Percentiles rank a stretch among this genome's conserved stretches.
phyloP scores from a whole-genome alignment of 2,329 filamentous ascomycete genomes.

The Neofusicoccum laricinum region DNA sequence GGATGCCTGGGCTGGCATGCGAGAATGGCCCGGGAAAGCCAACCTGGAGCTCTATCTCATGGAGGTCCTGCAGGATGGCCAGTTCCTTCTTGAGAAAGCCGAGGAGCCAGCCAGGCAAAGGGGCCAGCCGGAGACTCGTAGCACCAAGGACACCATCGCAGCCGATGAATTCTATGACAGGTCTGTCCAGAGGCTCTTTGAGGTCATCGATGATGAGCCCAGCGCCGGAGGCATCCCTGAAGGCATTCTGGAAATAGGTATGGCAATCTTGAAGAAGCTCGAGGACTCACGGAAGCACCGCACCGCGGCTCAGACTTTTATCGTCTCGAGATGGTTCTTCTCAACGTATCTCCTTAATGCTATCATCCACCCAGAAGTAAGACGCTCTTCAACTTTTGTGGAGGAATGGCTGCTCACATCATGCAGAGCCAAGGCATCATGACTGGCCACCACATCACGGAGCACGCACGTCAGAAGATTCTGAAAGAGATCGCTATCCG shows the following conservation, averaged over 20 bases:
- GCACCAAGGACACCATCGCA: conserved; percentile 74
- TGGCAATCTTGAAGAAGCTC: conserved; percentile 76
- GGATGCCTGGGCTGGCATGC: conserved; percentile 81
- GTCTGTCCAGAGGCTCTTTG: conserved; percentile 77
- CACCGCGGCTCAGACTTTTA: conserved; percentile 70
- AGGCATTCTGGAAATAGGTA: conserved; percentile 78
- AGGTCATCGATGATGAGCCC: conserved; percentile 74
- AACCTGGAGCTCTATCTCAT: conserved; percentile 94
- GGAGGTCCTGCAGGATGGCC: conserved; percentile 89
- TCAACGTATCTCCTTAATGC: conserved; percentile 80
- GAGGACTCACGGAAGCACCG: conserved; percentile 67
- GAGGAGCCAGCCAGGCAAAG: conserved; percentile 69
- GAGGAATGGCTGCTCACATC: conserved; percentile 30
- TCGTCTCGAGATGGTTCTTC: conserved; percentile 91
- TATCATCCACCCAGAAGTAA: conserved; percentile 83
- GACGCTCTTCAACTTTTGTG: conserved; percentile 1
- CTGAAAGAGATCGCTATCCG: conserved; percentile 73
- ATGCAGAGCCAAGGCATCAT: conserved; percentile 60
- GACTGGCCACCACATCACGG: conserved; percentile 86
- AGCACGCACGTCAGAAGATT: conserved; percentile 78
- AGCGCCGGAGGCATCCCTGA: conserved; percentile 82
- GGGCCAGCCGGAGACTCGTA: conserved; percentile 66
- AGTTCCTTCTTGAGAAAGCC: conserved; percentile 82
- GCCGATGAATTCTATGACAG: conserved; percentile 86
- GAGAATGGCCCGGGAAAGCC: conserved; percentile 83